Evolutionary conservation across 805 yeast genomes (phyloP).

Genomic region (Yamadazyma takamatsuzukensis): DNA sequence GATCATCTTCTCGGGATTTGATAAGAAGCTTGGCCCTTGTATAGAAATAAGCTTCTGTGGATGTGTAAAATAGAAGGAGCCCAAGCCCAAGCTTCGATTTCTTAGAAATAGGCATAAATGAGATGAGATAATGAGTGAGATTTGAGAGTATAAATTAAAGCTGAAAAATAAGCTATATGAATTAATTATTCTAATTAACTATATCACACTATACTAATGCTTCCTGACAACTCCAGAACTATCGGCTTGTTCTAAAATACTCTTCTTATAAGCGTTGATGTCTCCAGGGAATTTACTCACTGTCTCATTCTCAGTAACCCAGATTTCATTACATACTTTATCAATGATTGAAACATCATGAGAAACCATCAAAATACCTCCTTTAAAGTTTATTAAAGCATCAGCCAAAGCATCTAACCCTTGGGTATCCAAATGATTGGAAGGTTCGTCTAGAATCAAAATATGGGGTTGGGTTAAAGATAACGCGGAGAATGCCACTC

Average conservation of each 20-base stretch:
- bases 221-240: constrained; percentile 86
- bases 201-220: too few relatives aligned
- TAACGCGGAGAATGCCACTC: constrained; percentile 96
- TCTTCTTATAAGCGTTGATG: constrained; percentile 85
- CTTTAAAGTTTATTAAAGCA: constrained; percentile 82
- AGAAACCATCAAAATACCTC: constrained; percentile 96
- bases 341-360: constrained; percentile 94
- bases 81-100: too few relatives aligned
- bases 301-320: constrained; percentile 88
- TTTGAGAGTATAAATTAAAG: too few relatives aligned
- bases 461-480: constrained; percentile 90
- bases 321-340: constrained; percentile 86
- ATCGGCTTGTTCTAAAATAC: constrained; percentile 75
- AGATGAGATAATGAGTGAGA: too few relatives aligned
- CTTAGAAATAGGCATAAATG: too few relatives aligned
- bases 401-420: constrained; percentile 95
- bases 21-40: constrained; percentile 53
- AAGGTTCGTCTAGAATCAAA: constrained; percentile 92
- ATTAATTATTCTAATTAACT: too few relatives aligned
- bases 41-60: constrained; percentile 62
- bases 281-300: constrained; percentile 78
- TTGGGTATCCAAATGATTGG: constrained; percentile 96
- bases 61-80: constrained; percentile 52
- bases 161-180: too few relatives aligned
- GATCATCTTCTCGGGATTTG: constrained; percentile 25